Percentiles rank a stretch among this genome's conserved stretches.
Conservation (phyloP, 2,329 filamentous ascomycete genomes). For the Neofusicoccum parvum region DNA sequence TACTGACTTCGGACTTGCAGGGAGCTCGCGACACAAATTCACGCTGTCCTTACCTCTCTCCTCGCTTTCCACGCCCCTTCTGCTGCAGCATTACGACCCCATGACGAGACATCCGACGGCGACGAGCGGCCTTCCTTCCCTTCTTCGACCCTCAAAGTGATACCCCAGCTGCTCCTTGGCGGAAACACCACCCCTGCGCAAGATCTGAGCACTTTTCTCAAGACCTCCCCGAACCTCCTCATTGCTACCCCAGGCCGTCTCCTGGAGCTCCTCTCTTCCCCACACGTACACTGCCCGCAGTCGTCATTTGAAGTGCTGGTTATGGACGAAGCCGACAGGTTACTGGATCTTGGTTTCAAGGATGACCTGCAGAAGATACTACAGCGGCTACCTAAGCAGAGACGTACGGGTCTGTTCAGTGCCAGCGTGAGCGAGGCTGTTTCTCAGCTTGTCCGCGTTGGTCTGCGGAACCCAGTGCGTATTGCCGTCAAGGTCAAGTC, state of each 20-base stretch:
- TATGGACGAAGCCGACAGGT: slow-evolving; percentile 89
- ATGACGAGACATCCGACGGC: slow-evolving; percentile 43
- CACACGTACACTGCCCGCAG: slow-evolving; percentile 83
- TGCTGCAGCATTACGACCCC: slow-evolving; percentile 64
- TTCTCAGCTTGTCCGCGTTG: slow-evolving; percentile 87
- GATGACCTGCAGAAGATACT: slow-evolving; percentile 86
- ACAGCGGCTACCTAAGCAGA: slow-evolving; percentile 82
- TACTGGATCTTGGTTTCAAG: slow-evolving; percentile 93
- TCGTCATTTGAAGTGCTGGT: slow-evolving; percentile 91
- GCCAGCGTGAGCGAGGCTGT: slow-evolving; percentile 96
- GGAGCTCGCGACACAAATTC: slow-evolving; percentile 89
- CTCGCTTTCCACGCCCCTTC: slow-evolving; percentile 83
- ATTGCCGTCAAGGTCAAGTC: slow-evolving; percentile 87
- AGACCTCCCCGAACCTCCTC: slow-evolving; percentile 81
- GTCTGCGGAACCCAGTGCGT: slow-evolving; percentile 90
- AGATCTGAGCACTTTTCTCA: slow-evolving; percentile 82
- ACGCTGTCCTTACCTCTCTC: slow-evolving; percentile 75
- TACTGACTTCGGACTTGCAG: slow-evolving; percentile 45
- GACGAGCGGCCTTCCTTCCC: slow-evolving; percentile 45
- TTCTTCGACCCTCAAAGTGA: slow-evolving; percentile 59
- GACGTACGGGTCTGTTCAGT: slow-evolving; percentile 90
- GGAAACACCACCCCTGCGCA: slow-evolving; percentile 80
- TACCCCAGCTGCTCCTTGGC: slow-evolving; percentile 87
- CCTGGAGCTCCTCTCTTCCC: slow-evolving; percentile 81
- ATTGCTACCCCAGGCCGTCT: slow-evolving; percentile 90